Percentiles rank a stretch among this genome's conserved stretches.
Evolutionary conservation across 345 rosid species (phyloP).

Genomic region (Moringa oleifera): DNA sequence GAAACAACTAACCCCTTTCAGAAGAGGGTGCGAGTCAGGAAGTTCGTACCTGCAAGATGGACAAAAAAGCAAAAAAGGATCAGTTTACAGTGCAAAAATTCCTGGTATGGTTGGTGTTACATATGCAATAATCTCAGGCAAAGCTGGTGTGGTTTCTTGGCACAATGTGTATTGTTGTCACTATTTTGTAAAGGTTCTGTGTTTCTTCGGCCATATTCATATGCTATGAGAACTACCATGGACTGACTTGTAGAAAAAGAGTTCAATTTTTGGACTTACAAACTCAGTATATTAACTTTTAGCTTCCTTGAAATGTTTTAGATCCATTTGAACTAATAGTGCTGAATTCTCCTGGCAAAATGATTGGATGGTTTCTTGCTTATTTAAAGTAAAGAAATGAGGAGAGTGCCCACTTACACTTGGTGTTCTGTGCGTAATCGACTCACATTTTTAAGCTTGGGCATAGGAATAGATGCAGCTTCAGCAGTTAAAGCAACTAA

Average conservation of each 20-base stretch:
- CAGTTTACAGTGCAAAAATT: constrained; percentile 13
- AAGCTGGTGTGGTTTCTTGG: too few species aligned
- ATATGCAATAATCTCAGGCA: too few species aligned
- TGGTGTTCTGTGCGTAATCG: constrained; percentile 87
- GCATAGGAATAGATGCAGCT: constrained; percentile 77
- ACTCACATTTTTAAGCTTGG: constrained; percentile 78
- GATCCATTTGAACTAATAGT: not conserved
- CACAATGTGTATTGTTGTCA: too few species aligned
- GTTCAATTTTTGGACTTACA: too few species aligned
- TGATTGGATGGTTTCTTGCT: not conserved
- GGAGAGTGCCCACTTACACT: constrained; percentile 58
- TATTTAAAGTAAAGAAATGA: not conserved
- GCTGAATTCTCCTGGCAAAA: constrained; percentile 1
- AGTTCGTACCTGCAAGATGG: constrained; percentile 71
- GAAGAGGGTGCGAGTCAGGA: constrained; percentile 84
- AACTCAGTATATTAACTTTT: too few species aligned
- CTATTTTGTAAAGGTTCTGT: too few species aligned
- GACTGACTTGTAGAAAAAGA: not conserved
- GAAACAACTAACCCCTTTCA: constrained; percentile 50
- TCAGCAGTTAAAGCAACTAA: constrained; percentile 71
- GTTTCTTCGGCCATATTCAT: too few species aligned
- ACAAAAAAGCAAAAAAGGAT: constrained; percentile 5
- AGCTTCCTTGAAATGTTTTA: too few species aligned
- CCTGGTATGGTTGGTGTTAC: too few species aligned
- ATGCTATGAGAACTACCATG: not conserved